Base-by-base conservation (phyloP, 352 stramenopile species). In the Globisporangium spiculum region DNA sequence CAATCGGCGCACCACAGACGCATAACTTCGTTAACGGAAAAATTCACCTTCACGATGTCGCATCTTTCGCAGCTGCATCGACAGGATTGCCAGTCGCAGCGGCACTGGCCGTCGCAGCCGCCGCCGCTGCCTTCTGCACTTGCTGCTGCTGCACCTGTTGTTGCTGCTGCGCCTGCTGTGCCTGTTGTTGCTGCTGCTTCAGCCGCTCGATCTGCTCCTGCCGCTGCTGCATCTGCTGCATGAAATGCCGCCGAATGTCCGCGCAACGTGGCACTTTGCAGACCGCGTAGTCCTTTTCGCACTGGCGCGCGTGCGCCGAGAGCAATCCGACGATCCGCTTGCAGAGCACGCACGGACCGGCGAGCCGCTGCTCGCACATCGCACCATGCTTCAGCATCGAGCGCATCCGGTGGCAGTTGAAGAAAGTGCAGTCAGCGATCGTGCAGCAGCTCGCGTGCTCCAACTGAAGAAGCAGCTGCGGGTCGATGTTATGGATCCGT, bases 301-400 rank as follows among this genome's bases (percentile, higher is more conserved):
- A 94, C 66, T 94, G 86, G 1, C 87, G 75, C 54, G 89, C 88
- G 53, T 97, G 90, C 0, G 88, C 84, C 4, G 81, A 93, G 2
- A 97, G 77, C 63, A 97, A 65, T 2, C 88, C 88, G 20, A 92
- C 85, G 66, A 97, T 96, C 27, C 89, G 86, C 65, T 92, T 93
- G 76, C 90, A 97, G 10, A 95, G 67, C 63, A 93, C 82, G 48
- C 90, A 97, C 1, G 87, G 87, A 2, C 88, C 88, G 0, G 84
- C 76, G 24, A 92, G 76, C n/a, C 88, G 84, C 73, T 93, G 84
- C 67, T 95, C 85, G 55, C 90, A 97, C 63, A 85, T 85, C 2
- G 80, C 78, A n/a, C 89, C 90, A 67, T 97, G 90, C 74, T 97
- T 93, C 62, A 97, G 83, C 86, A 97, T 96, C 26, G 88, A 81